phyloP scores from a whole-genome alignment of 2,329 filamentous ascomycete genomes.

The Fusarium succisae region DNA sequence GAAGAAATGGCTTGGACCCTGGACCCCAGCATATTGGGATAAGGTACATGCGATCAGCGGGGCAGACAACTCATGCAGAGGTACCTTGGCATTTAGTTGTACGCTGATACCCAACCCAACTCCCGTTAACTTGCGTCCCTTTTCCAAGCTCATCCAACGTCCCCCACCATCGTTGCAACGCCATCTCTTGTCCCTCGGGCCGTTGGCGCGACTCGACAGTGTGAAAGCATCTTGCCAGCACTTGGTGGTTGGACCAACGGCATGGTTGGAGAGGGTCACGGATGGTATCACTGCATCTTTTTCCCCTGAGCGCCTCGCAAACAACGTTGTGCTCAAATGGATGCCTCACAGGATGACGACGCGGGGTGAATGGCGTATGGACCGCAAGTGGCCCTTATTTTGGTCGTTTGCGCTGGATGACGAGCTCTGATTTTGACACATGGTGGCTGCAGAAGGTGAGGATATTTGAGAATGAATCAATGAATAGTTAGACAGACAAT shows the following conservation, averaged over 20 bases:
- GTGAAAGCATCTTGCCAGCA: constrained; percentile 32
- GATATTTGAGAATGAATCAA: neutral
- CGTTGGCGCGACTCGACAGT: constrained; percentile 42
- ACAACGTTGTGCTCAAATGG: constrained; percentile 13
- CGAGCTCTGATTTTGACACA: constrained; percentile 24
- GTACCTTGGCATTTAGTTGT: constrained; percentile 18
- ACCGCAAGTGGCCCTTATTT: neutral
- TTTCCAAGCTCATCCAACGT: constrained; percentile 29
- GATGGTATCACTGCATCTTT: constrained; percentile 35
- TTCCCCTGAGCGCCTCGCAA: constrained; percentile 27
- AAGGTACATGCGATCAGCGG: constrained; percentile 22
- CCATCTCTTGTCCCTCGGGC: constrained; percentile 38
- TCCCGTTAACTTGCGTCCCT: constrained; percentile 15
- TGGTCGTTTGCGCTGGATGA: constrained; percentile 17
- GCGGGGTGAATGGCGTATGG: neutral
- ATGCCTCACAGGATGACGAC: constrained; percentile 27
- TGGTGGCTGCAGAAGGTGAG: constrained; percentile 1
- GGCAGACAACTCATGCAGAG: constrained; percentile 13
- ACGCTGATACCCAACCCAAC: constrained; percentile 34
- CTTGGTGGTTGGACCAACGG: constrained; percentile 38
- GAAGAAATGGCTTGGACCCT: constrained; percentile 30
- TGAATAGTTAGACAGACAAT: neutral
- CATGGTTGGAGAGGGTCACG: constrained; percentile 30
- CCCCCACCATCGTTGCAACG: constrained; percentile 30
- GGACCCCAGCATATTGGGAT: constrained; percentile 22